Conservation (phyloP, 1,284 basidiomycete genomes). For the Apiotrichum veenhuisii region DNA sequence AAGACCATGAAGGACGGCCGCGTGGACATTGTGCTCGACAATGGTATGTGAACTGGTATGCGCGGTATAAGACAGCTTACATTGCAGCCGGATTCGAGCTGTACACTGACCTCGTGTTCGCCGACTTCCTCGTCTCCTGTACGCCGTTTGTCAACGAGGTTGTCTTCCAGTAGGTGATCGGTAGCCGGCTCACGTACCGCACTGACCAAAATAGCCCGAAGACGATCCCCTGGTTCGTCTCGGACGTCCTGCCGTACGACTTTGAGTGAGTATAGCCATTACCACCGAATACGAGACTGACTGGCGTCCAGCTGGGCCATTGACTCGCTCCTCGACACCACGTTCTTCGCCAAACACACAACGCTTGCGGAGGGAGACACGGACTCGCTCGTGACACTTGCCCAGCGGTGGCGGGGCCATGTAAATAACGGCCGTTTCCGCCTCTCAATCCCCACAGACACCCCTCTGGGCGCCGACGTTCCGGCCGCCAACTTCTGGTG, state of each 20-base stretch:
- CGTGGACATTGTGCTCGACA: conserved; percentile 88
- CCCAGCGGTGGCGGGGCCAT: conserved; percentile 68
- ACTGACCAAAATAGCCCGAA: conserved; percentile 61
- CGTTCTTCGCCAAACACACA: conserved; percentile 61
- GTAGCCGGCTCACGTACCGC: not conserved
- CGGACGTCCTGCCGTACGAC: conserved; percentile 78
- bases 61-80: not conserved
- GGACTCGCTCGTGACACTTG: conserved; percentile 58
- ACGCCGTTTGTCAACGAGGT: conserved; percentile 76
- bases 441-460: conserved; percentile 66
- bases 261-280: conserved; percentile 53
- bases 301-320: conserved; percentile 46
- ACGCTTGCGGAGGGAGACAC: conserved; percentile 31
- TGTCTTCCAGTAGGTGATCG: conserved; percentile 80
- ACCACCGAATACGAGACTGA: not conserved
- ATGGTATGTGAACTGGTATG: conserved; percentile 56
- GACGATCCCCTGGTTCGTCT: conserved; percentile 82
- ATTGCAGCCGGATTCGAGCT: conserved; percentile 83
- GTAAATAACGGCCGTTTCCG: conserved; percentile 66
- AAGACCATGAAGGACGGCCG: conserved; percentile 57
- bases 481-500: conserved; percentile 72
- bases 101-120: conserved; percentile 89
- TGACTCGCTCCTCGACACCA: conserved; percentile 52
- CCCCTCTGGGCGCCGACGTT: conserved; percentile 58
- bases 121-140: conserved; percentile 85